Percentiles rank a stretch among this genome's conserved stretches.
Evolutionary conservation across 306 rosid species (phyloP).

Genomic region (Pyrus bretschneideri): DNA sequence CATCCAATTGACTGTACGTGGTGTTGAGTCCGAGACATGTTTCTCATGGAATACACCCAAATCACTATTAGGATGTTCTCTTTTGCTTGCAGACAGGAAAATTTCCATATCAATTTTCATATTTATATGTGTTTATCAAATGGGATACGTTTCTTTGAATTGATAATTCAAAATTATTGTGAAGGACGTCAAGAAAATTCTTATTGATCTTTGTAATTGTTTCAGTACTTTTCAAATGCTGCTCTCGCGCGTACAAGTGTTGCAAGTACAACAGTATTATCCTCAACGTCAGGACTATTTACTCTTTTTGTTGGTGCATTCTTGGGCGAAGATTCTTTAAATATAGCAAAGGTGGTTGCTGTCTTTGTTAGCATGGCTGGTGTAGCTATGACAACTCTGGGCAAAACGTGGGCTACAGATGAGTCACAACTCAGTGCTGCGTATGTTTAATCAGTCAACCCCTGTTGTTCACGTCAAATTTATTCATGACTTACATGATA

Average conservation of each 20-base stretch:
- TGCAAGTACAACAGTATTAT: conserved; percentile 91
- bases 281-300: conserved; percentile 97
- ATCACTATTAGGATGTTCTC: not conserved
- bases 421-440: conserved; percentile 36
- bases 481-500: not conserved
- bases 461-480: not conserved
- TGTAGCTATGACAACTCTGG: conserved; percentile 87
- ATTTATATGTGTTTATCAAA: not conserved
- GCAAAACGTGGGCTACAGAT: conserved; percentile 95
- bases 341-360: conserved; percentile 73
- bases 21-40: not conserved
- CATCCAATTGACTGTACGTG: not conserved
- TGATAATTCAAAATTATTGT: not conserved
- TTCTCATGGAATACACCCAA: not conserved
- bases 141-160: not conserved
- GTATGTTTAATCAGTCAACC: conserved; percentile 41
- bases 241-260: conserved; percentile 98
- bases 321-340: conserved; percentile 84
- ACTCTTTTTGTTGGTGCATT: conserved; percentile 85
- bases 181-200: conserved; percentile 6
- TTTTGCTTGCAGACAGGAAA: not conserved
- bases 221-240: conserved; percentile 96
- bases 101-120: not conserved
- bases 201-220: conserved; percentile 5
- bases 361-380: conserved; percentile 96